Evolutionary conservation across 257 asterid genomes (phyloP), one percentile per base, ranked within the genome.

Genomic region (Asclepias syriaca): DNA sequence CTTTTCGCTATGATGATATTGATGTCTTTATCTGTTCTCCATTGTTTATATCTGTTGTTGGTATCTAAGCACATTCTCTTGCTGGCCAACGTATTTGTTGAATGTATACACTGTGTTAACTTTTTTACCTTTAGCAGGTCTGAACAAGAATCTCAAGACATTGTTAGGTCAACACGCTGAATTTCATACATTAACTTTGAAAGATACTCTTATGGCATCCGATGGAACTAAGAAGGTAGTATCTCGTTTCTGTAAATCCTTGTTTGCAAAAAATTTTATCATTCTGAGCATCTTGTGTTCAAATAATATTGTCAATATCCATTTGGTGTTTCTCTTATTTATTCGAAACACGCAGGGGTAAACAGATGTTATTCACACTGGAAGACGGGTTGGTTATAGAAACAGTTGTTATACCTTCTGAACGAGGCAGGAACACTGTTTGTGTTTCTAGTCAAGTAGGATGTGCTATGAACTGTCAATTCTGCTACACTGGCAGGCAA

Each of bases 391-490:
- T 87, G 66, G 90, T 88, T 70, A 92, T 95, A 68, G 99, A 95
- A 85, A 90, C 98, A 3, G 99, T 95, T 19, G 93, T 95, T 69
- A 95, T 92, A 72, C 99, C 97, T 81, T 90, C 97, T 70, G 90
- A 70, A 6, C 77, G 93, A 70, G 97, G 98, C 59, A 92, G 98
- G 70, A 95, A 83, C 74, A 95, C 99, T 27, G 96, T 92, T n/a
- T 95, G 99, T 56, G 86, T 95, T 77, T 95, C 99, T 54, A 92
- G 99, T 85, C 99, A 95, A 87, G 99, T 95, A 69, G 99, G 99
- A 66, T 92, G 98, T 68, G 96, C 89, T 0, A 88, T 95, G 99
- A 95, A 95, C 81, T 95, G 99, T 77, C 99, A 95, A 82, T 92
- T 95, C 87, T 95, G 99, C 87, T 95, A 90, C 82, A 92, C 99